A percentile compares a stretch with the other conserved stretches of the same genome.
Evolutionary conservation across 306 rosid species (phyloP).

Genomic region (Malus orientalis): DNA sequence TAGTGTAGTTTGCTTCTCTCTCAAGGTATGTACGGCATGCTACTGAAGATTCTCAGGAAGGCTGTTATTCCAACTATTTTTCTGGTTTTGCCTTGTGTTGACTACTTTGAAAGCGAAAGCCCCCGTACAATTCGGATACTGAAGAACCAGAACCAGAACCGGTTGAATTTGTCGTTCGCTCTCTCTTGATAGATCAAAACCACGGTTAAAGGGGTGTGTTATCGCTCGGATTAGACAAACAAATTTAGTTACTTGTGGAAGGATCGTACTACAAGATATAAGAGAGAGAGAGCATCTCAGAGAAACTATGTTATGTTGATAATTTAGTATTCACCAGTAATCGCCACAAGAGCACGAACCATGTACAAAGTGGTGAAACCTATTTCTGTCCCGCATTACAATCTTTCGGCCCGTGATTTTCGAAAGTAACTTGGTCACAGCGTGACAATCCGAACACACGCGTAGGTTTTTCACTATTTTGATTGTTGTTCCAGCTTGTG

Average conservation of each 20-base stretch:
- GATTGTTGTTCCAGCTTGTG: slow-evolving; percentile 46
- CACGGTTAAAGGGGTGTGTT: not conserved
- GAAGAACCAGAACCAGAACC: not conserved
- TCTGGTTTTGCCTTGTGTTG: not conserved
- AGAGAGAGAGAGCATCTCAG: not conserved
- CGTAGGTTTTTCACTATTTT: slow-evolving; percentile 76
- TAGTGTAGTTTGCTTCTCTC: not conserved
- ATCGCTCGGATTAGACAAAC: no score
- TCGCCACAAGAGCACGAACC: slow-evolving; percentile 74
- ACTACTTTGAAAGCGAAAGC: not conserved
- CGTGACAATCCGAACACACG: slow-evolving; percentile 73
- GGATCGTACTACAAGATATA: not conserved
- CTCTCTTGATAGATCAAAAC: not conserved
- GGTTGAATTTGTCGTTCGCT: not conserved
- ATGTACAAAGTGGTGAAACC: slow-evolving; percentile 70
- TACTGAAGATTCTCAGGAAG: not conserved
- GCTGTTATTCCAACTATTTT: not conserved
- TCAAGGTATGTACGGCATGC: not conserved
- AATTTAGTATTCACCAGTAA: slow-evolving; percentile 46
- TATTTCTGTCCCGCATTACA: slow-evolving; percentile 68
- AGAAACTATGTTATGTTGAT: not conserved
- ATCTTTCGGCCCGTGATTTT: slow-evolving; percentile 49
- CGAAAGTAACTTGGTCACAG: slow-evolving; percentile 64
- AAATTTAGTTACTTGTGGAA: not conserved
- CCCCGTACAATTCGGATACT: not conserved